A percentile compares a stretch with the other conserved stretches of the same genome.
Evolutionary conservation across 176 grass and related monocot species (phyloP).

Genomic region (Cenchrus americanus): DNA sequence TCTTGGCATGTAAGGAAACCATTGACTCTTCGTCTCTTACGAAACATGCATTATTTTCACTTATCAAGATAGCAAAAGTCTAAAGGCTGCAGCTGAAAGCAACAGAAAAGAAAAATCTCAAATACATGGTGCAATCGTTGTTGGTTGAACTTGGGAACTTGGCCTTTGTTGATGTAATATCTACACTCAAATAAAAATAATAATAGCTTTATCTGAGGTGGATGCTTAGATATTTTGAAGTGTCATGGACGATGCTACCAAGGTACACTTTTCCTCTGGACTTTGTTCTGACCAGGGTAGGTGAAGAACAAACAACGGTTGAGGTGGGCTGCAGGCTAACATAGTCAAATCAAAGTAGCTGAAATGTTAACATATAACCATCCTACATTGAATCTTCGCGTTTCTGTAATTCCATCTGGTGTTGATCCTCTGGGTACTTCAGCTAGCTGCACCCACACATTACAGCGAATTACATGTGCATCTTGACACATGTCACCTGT

Average conservation of each 20-base stretch:
- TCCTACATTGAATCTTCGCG: background rate
- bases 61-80: background rate
- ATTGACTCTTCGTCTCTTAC: background rate
- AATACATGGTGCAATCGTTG: background rate
- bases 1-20: background rate
- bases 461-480: background rate
- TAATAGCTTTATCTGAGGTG: background rate
- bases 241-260: conserved; percentile 7
- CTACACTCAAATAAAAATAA: conserved; percentile 18
- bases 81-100: background rate
- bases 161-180: conserved; percentile 1
- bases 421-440: background rate
- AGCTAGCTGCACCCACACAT: background rate
- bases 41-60: conserved; percentile 18
- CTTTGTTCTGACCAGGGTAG: conserved; percentile 29
- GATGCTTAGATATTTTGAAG: conserved; percentile 15
- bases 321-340: background rate
- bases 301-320: conserved; percentile 22
- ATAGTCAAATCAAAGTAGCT: background rate
- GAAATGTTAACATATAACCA: background rate
- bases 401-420: background rate
- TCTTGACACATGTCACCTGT: background rate
- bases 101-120: background rate
- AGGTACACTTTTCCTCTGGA: conserved; percentile 32
- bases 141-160: background rate